Evolutionary conservation across 2,329 filamentous ascomycete species (phyloP).

Genomic region (Immersiporthe knoxdaviesiana): DNA sequence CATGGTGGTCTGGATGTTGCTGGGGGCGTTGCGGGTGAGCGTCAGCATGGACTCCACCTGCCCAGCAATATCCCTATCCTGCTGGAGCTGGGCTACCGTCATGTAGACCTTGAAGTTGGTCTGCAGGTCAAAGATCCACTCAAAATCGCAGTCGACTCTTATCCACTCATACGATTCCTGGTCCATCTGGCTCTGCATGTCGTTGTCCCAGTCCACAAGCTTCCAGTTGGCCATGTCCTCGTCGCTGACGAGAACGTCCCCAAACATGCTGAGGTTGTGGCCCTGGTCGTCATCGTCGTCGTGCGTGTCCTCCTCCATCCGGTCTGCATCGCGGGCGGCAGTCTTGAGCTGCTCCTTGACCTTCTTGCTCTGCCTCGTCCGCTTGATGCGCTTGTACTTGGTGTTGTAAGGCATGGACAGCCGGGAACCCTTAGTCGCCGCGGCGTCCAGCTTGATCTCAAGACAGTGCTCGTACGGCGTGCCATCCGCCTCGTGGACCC

Average conservation of each 20-base stretch:
- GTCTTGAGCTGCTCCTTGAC: constrained; percentile 74
- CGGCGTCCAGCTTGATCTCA: constrained; percentile 85
- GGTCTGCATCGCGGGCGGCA: constrained; percentile 60
- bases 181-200: constrained; percentile 89
- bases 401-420: constrained; percentile 98
- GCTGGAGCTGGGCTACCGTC: constrained; percentile 96
- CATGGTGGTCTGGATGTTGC: constrained; percentile 85
- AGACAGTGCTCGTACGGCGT: constrained; percentile 98
- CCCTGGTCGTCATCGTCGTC: constrained; percentile 68
- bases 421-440: constrained; percentile 64
- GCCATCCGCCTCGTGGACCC: constrained; percentile 96
- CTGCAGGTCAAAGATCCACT: constrained; percentile 90
- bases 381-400: constrained; percentile 96
- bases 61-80: constrained; percentile 96
- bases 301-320: constrained; percentile 57
- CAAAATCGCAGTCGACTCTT: constrained; percentile 94
- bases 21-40: constrained; percentile 67
- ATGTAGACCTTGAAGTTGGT: constrained; percentile 89
- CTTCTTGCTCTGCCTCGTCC: constrained; percentile 63
- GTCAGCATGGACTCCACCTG: constrained; percentile 77
- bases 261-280: constrained; percentile 78
- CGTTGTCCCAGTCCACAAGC: constrained; percentile 84
- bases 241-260: constrained; percentile 82
- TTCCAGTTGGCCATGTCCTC: constrained; percentile 85
- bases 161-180: constrained; percentile 99